Evolutionary conservation across 768 basidiomycete genomes (phyloP), one percentile per base, ranked within the genome.

Genomic region (Pisolithus tinctorius): DNA sequence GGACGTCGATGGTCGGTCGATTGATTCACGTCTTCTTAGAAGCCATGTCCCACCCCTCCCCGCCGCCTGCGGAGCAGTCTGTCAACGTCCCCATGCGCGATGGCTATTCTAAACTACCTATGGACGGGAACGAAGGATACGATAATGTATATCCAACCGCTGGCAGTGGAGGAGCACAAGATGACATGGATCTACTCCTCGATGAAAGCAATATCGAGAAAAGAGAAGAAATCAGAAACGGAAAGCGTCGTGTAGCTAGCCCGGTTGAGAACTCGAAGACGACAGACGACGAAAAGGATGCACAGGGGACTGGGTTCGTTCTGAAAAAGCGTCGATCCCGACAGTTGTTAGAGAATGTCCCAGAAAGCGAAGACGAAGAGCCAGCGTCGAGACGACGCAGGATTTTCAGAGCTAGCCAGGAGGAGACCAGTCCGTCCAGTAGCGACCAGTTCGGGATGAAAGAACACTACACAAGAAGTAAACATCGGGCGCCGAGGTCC

Each of bases 81-180:
- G 11, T 34, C 6, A 38, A 1, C 1, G 36, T 34, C 0, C 47
- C 29, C 5, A 43, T 0, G 3, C 27, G 40, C 26, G 13, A 39
- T 4, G 38, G 11, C 6, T 47, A 51, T 26, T 11, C 25, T 39
- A 41, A 42, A 8, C 14, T 39, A 4, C 20, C 42, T 4, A 6
- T 25, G 36, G 20, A 50, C 11, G 27, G 4, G 6, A 50, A 50
- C n/a, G 29, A 50, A 2, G 46, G n/a, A 20, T 29, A 51, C 11
- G 41, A 38, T 36, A 13, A 11, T 8, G 9, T 26, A 37, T 23
- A 48, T 14, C 10, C 25, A 25, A 39, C 36, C 13, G n/a, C 38
- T 23, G 39, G 49, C 13, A 46, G 31, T 2, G 36, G 50, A 29
- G 46, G 43, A 23, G 52, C 53, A 2, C 59, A 50, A n/a, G 39